A percentile compares a stretch with the other conserved stretches of the same genome.
Conservation (phyloP, 2,329 filamentous ascomycete genomes). For the Dothistroma pini region DNA sequence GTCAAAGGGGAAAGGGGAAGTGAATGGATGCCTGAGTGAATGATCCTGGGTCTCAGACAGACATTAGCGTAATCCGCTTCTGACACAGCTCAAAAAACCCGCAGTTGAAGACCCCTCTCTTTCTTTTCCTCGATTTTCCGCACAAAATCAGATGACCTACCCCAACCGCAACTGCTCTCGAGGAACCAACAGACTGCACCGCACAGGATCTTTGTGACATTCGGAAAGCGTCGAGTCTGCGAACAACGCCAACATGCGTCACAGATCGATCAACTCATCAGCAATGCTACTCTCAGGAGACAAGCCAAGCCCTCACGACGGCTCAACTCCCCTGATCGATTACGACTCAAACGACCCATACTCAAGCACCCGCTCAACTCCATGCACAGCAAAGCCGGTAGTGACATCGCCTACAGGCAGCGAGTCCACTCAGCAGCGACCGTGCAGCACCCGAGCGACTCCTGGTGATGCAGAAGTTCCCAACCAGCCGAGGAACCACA, state of each 20-base stretch:
- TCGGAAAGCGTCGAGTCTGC: constrained; percentile 1
- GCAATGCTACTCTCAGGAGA: not conserved
- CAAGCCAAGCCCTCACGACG: not conserved
- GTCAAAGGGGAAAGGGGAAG: not conserved
- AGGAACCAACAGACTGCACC: constrained; percentile 3
- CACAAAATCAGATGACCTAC: not conserved
- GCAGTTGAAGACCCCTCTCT: not conserved
- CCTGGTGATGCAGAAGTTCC: not conserved
- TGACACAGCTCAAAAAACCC: too few relatives aligned
- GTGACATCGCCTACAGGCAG: not conserved
- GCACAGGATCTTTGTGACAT: constrained; percentile 5
- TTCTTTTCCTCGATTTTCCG: not conserved
- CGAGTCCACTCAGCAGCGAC: not conserved
- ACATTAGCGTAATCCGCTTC: too few relatives aligned
- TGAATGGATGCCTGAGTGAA: not conserved
- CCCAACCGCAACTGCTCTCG: constrained; percentile 4
- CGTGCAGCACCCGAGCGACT: not conserved
- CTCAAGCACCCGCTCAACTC: constrained; percentile 4
- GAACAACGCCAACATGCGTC: not conserved
- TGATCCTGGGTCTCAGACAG: too few relatives aligned
- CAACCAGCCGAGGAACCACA: not conserved
- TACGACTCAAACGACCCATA: not conserved
- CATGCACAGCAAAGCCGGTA: not conserved
- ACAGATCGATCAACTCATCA: not conserved
- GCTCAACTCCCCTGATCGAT: not conserved